Base-by-base conservation (phyloP, 768 basidiomycete genomes). In the Tephrocybe sp. region DNA sequence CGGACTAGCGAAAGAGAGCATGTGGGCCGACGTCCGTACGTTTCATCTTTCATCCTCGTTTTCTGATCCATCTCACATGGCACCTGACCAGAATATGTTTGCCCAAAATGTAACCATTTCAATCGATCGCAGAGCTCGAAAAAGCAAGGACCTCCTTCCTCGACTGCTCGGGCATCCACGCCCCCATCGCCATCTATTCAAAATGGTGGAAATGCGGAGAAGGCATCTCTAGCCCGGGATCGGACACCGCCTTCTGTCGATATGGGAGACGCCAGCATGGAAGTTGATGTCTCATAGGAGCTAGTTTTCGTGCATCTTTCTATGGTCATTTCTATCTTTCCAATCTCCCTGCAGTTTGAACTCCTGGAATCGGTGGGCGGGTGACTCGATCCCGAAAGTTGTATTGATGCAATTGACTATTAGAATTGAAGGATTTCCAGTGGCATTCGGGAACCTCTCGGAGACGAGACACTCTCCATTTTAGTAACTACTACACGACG, bases 51-150 rank as follows among this genome's bases (percentile, higher is more conserved):
- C 28, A 21, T 24, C 14, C 8, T 39, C 15, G 14, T 46, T 21
- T 20, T 15, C 10, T 32, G n/a, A n/a, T n/a, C 12, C 12, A 24
- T 23, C 48, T 46, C 11, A 10, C 20, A 12, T 30, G 2, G 44
- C 15, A 36, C 45, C 15, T 12, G 20, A 12, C 14, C 61, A 95
- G 93, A 93, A 72, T 96, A 92, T 59, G 68, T 82, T 21, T 96
- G 93, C 65, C 88, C 85, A 0, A 91, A 90, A 64, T 96, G 93
- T 64, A 84, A 84, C 7, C 83, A 86, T 68, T 90, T 95, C 67
- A 95, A 96, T 60, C 70, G 75, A 1, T 76, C 79, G 10, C 62
- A 64, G 21, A 70, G 72, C 43, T 66, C 73, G 15, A 76, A 67
- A 58, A 67, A 62, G 54, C 51, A 40, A 32, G 30, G 59, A 4